Evolutionary conservation across 805 yeast species (phyloP).

Genomic region (Alloascoidea hylecoeti): DNA sequence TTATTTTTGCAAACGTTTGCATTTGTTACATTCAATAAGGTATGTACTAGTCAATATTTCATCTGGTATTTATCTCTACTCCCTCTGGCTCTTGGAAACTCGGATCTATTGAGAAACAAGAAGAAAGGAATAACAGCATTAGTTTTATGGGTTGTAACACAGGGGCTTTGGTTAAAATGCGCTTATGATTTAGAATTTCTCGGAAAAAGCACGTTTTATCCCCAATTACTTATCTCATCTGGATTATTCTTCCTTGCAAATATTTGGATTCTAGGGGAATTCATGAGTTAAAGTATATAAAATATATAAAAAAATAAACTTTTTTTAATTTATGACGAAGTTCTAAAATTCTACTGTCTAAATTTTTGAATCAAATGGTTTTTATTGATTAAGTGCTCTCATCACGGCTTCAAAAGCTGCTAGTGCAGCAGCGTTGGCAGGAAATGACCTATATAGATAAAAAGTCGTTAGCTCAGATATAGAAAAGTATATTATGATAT

Average conservation of each 20-base stretch:
- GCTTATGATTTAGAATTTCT: slow-evolving; percentile 75
- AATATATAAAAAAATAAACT: slow-evolving; percentile 15
- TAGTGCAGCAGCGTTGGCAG: slow-evolving; percentile 87
- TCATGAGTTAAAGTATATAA: slow-evolving; percentile 36
- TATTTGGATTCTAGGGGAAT: slow-evolving; percentile 28
- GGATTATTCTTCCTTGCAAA: slow-evolving; percentile 46
- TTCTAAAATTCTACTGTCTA: no score
- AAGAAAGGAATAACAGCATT: slow-evolving; percentile 26
- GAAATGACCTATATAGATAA: slow-evolving; percentile 52
- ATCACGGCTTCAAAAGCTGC: slow-evolving; percentile 83
- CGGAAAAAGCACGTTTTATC: slow-evolving; percentile 51
- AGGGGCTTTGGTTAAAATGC: slow-evolving; percentile 63
- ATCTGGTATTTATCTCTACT: slow-evolving; percentile 84
- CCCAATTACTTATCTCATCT: slow-evolving; percentile 42
- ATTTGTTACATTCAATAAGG: slow-evolving; percentile 71
- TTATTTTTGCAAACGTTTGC: slow-evolving; percentile 66
- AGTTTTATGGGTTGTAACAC: slow-evolving; percentile 52
- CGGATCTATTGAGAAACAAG: slow-evolving; percentile 8
- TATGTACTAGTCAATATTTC: slow-evolving; percentile 89
- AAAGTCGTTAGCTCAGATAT: neutral
- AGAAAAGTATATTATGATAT: neutral
- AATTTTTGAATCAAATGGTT: no score
- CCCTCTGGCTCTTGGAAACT: slow-evolving; percentile 49
- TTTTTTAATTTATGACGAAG: no score
- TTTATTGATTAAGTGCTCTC: slow-evolving; percentile 24